Percentiles rank a stretch among this genome's conserved stretches.
phyloP scores from a whole-genome alignment of 805 yeast genomes.

The Candida andamanensis region DNA sequence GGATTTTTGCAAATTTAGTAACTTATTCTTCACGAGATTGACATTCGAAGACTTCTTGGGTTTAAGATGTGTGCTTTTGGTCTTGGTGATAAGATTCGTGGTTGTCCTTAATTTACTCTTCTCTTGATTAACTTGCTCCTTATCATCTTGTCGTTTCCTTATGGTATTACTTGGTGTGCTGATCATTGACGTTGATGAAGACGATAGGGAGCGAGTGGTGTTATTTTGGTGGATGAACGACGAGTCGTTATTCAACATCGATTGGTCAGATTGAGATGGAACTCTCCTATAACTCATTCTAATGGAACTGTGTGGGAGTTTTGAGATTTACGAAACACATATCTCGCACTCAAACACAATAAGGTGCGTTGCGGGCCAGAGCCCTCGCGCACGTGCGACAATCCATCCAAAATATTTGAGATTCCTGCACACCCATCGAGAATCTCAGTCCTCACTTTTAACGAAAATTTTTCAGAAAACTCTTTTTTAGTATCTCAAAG shows the following conservation, averaged over 20 bases:
- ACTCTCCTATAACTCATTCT: slow-evolving; percentile 10
- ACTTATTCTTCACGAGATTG: slow-evolving; percentile 28
- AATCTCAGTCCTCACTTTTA: too few species aligned
- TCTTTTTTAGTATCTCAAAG: slow-evolving; percentile 6
- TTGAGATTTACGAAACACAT: background rate
- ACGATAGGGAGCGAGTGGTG: slow-evolving; percentile 29
- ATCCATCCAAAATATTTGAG: too few species aligned
- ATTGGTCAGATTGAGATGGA: slow-evolving; percentile 12
- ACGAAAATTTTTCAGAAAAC: slow-evolving; percentile 12
- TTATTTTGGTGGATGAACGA: slow-evolving; percentile 8
- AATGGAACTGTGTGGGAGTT: background rate
- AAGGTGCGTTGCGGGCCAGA: too few species aligned
- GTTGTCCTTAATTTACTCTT: slow-evolving; percentile 1
- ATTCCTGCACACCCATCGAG: slow-evolving; percentile 4
- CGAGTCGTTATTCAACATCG: slow-evolving; percentile 14
- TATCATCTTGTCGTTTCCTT: slow-evolving; percentile 17
- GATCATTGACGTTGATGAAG: slow-evolving; percentile 33
- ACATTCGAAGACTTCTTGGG: slow-evolving; percentile 20
- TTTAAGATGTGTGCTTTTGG: slow-evolving; percentile 5
- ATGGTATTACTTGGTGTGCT: slow-evolving; percentile 41
- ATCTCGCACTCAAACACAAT: too few species aligned
- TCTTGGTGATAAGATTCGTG: slow-evolving; percentile 7
- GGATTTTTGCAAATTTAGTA: slow-evolving; percentile 36
- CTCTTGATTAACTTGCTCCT: slow-evolving; percentile 4
- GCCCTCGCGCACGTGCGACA: too few species aligned